Conservation (phyloP, 129 eudicot genomes). For the Arctium minus region DNA sequence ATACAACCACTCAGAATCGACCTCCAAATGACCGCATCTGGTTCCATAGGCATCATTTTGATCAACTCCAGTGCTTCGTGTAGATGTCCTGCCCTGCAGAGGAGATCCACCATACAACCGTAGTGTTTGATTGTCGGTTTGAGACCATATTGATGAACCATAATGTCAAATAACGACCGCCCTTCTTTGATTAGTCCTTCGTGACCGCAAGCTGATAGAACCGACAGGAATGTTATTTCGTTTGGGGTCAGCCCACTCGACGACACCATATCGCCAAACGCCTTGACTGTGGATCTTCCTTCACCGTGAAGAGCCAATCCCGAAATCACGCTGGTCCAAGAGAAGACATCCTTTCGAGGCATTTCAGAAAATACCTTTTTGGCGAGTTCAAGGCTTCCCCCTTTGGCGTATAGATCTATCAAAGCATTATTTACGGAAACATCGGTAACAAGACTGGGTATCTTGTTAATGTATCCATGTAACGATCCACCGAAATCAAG, state of each 20-base stretch:
- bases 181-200: slow-evolving; percentile 43
- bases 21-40: slow-evolving; percentile 71
- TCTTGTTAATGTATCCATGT: slow-evolving; percentile 41
- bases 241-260: slow-evolving; percentile 33
- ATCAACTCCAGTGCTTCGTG: slow-evolving; percentile 43
- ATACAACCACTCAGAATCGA: slow-evolving; percentile 44
- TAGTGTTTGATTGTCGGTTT: slow-evolving; percentile 43
- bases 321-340: slow-evolving; percentile 53
- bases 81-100: slow-evolving; percentile 45
- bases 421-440: slow-evolving; percentile 47
- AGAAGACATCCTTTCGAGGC: slow-evolving; percentile 41
- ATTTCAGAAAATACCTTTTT: slow-evolving; percentile 26
- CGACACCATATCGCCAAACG: slow-evolving; percentile 36
- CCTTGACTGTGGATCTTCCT: slow-evolving; percentile 39
- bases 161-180: slow-evolving; percentile 25
- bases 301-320: slow-evolving; percentile 50
- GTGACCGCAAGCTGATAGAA: slow-evolving; percentile 50
- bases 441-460: slow-evolving; percentile 23
- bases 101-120: slow-evolving; percentile 62
- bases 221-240: slow-evolving; percentile 41
- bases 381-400: slow-evolving; percentile 39
- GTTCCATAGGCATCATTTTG: slow-evolving; percentile 47
- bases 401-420: slow-evolving; percentile 48
- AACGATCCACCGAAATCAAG: slow-evolving; percentile 47
- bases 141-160: slow-evolving; percentile 21